Conservation (phyloP, 2,329 filamentous ascomycete genomes). For the Aotearoamyces nothofagi region DNA sequence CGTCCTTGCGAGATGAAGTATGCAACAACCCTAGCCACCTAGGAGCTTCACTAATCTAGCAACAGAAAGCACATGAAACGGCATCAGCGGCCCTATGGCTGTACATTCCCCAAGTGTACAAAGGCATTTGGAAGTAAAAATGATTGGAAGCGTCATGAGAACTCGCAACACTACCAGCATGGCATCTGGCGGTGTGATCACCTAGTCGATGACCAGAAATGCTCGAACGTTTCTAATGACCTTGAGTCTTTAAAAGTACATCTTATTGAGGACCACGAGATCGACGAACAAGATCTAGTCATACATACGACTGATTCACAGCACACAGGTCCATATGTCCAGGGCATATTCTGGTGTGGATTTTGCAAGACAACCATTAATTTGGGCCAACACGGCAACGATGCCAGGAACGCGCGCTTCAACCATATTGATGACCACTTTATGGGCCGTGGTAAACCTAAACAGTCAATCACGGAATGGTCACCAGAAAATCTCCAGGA, state of each 20-base stretch:
- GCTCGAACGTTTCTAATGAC: conserved; percentile 42
- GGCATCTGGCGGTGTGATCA: conserved; percentile 58
- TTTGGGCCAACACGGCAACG: conserved; percentile 27
- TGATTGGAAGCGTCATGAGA: conserved; percentile 88
- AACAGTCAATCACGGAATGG: conserved; percentile 41
- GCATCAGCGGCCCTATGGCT: conserved; percentile 68
- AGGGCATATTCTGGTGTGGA: conserved; percentile 70
- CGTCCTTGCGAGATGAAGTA: conserved; percentile 44
- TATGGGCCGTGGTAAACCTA: conserved; percentile 29
- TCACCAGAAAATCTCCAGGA: conserved; percentile 6
- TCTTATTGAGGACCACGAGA: conserved; percentile 26
- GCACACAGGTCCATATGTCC: conserved; percentile 48
- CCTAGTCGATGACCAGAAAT: conserved; percentile 22
- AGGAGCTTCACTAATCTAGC: conserved; percentile 1
- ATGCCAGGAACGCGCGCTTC: conserved; percentile 44
- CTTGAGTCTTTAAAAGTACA: conserved; percentile 46
- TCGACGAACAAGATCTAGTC: conserved; percentile 14
- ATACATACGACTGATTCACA: conserved; percentile 32
- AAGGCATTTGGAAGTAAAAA: conserved; percentile 83
- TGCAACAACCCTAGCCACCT: not conserved
- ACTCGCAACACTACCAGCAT: conserved; percentile 56
- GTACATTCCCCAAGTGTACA: conserved; percentile 54
- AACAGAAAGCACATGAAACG: conserved; percentile 70
- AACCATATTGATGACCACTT: conserved; percentile 68
- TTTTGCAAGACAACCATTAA: conserved; percentile 51